Conservation (phyloP, 805 yeast species). For the Saturnispora sekii region DNA sequence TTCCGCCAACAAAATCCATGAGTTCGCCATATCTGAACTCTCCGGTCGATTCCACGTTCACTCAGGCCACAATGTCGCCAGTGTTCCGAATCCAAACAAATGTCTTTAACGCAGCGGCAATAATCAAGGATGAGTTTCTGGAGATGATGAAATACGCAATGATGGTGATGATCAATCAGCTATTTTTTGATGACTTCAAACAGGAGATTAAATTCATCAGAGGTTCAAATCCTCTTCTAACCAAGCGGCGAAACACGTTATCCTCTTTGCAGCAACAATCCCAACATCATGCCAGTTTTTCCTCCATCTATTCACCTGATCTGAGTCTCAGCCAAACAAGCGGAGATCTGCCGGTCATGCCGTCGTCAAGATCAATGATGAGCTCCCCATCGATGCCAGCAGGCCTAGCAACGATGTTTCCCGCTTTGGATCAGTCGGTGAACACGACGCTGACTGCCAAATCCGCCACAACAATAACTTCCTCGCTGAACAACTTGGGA, state of each 20-base stretch:
- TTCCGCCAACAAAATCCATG: background rate
- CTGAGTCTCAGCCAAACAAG: constrained; percentile 1
- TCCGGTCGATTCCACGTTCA: constrained; percentile 5
- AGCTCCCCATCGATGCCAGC: constrained; percentile 1
- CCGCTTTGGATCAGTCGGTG: background rate
- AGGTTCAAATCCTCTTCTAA: constrained; percentile 24
- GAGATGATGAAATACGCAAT: constrained; percentile 38
- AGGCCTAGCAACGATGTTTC: constrained; percentile 3
- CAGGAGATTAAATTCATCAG: constrained; percentile 24
- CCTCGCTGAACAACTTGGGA: constrained; percentile 4
- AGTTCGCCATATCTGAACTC: background rate
- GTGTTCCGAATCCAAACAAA: constrained; percentile 5
- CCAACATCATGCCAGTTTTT: background rate
- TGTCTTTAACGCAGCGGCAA: constrained; percentile 21
- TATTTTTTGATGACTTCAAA: constrained; percentile 22
- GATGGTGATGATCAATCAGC: constrained; percentile 17
- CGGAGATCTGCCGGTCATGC: constrained; percentile 10
- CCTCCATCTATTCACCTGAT: constrained; percentile 6
- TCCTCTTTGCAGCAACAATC: background rate
- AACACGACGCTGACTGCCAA: background rate
- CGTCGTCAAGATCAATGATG: constrained; percentile 3
- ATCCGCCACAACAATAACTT: background rate
- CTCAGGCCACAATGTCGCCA: constrained; percentile 13
- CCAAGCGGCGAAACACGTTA: constrained; percentile 9
- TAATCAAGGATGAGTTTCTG: constrained; percentile 34